These are phyloP conservation scores for Diaporthe sp. DNA, from an alignment of 2,329 filamentous ascomycete genomes.

Conservation along the genomic window DNA sequence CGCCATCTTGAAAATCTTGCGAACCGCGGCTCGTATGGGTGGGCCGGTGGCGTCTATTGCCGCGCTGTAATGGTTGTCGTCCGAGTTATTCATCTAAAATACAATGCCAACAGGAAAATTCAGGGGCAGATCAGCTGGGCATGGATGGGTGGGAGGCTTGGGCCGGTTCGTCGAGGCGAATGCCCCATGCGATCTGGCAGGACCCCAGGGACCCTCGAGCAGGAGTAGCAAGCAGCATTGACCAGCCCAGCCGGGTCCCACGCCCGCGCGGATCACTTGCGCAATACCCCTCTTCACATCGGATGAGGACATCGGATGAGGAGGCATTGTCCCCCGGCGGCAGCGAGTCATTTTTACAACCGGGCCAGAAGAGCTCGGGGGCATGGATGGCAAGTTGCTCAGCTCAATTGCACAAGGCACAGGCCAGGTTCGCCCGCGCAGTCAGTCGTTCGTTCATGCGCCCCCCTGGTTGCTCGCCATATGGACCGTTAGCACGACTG, in stretches of 20 bases:
- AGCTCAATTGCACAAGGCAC: neutral
- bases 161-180: neutral
- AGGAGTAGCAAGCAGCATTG: neutral
- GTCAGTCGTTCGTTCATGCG: slow-evolving; percentile 11
- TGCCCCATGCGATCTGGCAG: neutral
- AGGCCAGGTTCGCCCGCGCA: slow-evolving; percentile 5
- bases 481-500: neutral
- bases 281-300: slow-evolving; percentile 7
- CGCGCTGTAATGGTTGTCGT: slow-evolving; percentile 14
- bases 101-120: neutral
- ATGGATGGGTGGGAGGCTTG: slow-evolving; percentile 8
- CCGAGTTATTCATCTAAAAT: slow-evolving; percentile 14
- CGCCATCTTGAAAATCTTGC: neutral
- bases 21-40: neutral
- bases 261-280: neutral
- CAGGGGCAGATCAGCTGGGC: slow-evolving; percentile 23
- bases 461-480: neutral
- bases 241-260: slow-evolving; percentile 13
- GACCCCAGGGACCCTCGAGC: neutral
- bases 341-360: slow-evolving; percentile 1
- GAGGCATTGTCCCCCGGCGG: slow-evolving; percentile 8
- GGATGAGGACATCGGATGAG: slow-evolving; percentile 30
- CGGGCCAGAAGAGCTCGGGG: neutral
- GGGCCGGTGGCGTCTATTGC: slow-evolving; percentile 19
- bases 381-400: neutral